Evolutionary conservation across 2,329 filamentous ascomycete species (phyloP), one percentile per base, ranked within the genome.

Genomic region (Xenoacremonium recifei): DNA sequence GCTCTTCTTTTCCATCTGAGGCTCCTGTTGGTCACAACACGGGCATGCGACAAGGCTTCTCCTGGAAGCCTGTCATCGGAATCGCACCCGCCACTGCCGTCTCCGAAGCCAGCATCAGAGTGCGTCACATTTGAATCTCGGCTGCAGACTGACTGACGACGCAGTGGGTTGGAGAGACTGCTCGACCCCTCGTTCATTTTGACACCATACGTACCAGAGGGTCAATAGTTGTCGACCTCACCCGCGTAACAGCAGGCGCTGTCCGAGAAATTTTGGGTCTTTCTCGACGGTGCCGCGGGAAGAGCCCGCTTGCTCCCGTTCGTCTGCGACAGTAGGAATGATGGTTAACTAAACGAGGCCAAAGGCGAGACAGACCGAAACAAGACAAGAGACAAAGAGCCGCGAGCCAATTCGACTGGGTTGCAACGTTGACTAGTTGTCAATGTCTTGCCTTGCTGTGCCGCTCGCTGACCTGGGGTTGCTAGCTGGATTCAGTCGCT

Each of bases 351-450:
- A 13, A 13, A 13, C 9, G 23, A 27, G 32, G 16, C 17, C 10
- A 20, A 19, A 29, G 29, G 30, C 37, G 20, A 30, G 42, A 15
- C 29, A 36, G 19, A 39, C 30, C 19, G 35, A 36, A 39, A 35
- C 34, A 38, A 45, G 43, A 42, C 39, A 21, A 42, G 15, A 27
- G 16, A 18, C 32, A 20, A 34, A 34, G 15, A 34, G 23, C 23
- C 7, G 7, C 9, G 23, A 27, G n/a, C n/a, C 23, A 9, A 27
- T 27, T 9, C 23, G 23, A 9, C 9, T 13, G 17, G 29, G n/a
- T 43, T 35, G 23, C 32, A 19, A 32, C 31, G 36, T 43, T 23
- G 23, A 30, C 21, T 15, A 18, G 21, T 19, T 34, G 16, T 34
- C 32, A 31, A 27, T 36, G 18, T 35, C 27, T 33, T 35, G n/a